Conservation (phyloP, 2,329 filamentous ascomycete species). For the Aureobasidium sp. region DNA sequence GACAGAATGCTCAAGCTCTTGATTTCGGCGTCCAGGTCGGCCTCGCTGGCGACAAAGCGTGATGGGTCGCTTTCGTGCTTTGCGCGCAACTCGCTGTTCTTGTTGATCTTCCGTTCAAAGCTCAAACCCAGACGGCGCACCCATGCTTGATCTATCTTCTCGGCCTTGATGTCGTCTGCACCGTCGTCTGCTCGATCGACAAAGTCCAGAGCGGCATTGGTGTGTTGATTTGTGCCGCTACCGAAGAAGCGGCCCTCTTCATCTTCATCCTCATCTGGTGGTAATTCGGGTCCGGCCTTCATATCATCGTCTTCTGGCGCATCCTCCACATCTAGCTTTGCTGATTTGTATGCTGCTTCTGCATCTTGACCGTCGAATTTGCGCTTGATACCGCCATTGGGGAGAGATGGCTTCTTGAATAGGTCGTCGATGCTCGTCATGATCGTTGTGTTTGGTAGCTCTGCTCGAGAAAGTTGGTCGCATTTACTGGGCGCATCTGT, state of each 20-base stretch:
- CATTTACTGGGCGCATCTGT: background rate
- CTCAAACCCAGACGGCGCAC: constrained; percentile 69
- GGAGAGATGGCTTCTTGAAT: constrained; percentile 48
- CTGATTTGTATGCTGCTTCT: constrained; percentile 52
- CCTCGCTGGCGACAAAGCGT: constrained; percentile 78
- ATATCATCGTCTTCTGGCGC: constrained; percentile 24
- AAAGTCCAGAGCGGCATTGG: constrained; percentile 78
- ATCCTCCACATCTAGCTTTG: constrained; percentile 46
- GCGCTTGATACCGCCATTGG: constrained; percentile 38
- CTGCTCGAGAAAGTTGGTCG: background rate
- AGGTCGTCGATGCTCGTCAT: constrained; percentile 57
- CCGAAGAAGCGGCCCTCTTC: constrained; percentile 96
- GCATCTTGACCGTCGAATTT: constrained; percentile 49
- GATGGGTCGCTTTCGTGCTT: constrained; percentile 72
- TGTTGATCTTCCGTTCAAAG: constrained; percentile 85
- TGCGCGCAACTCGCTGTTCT: constrained; percentile 81
- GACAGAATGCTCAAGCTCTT: constrained; percentile 78
- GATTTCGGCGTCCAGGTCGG: constrained; percentile 81
- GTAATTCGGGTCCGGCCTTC: constrained; percentile 27
- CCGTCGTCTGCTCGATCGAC: constrained; percentile 61
- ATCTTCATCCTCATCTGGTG: constrained; percentile 48
- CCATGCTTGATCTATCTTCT: constrained; percentile 79
- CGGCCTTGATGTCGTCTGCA: constrained; percentile 44
- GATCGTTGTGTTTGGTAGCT: background rate
- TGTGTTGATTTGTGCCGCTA: constrained; percentile 73